Evolutionary conservation across 2,329 filamentous ascomycete species (phyloP), one percentile per base, ranked within the genome.

Genomic region (Zopfia rhizophila): DNA sequence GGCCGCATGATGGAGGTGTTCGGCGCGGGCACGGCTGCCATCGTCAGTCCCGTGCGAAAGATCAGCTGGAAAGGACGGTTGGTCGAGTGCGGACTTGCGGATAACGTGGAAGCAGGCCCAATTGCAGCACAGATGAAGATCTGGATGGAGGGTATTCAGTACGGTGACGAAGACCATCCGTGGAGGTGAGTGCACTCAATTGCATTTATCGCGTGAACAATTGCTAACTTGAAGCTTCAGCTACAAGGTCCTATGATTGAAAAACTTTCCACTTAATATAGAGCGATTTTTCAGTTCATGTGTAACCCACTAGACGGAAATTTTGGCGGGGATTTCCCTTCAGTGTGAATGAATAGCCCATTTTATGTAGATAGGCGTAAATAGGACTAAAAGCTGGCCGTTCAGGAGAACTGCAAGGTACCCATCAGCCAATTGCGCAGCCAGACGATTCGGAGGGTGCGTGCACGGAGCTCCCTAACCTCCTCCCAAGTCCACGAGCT

Each of bases 141-240:
- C 63, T 99, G 94, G 94, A 97, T 99, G 53, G 92, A 96, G 78
- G 87, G 78, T 19, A 92, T 95, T 60, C 93, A 97, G 77, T 97
- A 97, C 70, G 94, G 94, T 54, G 92, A 97, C 56, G 84, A 90
- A 70, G 66, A 69, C 27, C 91, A 97, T 72, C 82, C 87, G 57
- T 99, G 94, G 94, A 97, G 92, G 80, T 87, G 86, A 72, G 76
- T 67, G 22, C 24, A 27, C 24, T 27, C 24, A n/a, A 8, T 27
- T 27, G 24, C 24, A 27, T 27, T 27, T n/a, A 8, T 8, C n/a
- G 24, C 24, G 8, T 8, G 8, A 27, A 27, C 24, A 27, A 27
- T 27, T 27, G 24, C 24, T 27, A 27, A 27, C 24, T 27, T n/a
- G 2, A 5, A 23, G 14, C 35, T 18, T 21, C 14, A 40, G 37